Base-by-base conservation (phyloP, 2,329 filamentous ascomycete species). In the Ceratocystis papillata region DNA sequence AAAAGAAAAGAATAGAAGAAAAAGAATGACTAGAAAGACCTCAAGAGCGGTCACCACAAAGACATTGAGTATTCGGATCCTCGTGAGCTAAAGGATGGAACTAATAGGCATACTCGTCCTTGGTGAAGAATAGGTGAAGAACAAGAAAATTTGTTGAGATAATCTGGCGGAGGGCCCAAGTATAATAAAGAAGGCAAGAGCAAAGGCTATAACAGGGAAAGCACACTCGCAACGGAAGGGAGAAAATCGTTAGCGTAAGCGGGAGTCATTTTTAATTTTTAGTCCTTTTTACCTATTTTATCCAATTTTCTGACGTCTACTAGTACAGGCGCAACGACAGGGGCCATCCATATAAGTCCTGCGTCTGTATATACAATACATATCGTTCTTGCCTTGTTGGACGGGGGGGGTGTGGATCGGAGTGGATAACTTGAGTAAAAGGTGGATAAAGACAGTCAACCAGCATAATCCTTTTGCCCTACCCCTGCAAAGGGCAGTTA, bases 31-130 rank as follows among this genome's bases (percentile, higher is more conserved):
- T 41, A 53, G 33, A 17, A 59, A 37, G 55, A 59, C 55, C 55
- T 33, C 30, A 37, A 59, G 15, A 25, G 17, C 28, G 15, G 55
- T 59, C 55, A 59, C 17, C 28, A 37, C 55, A 59, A 59, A 37
- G 55, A 59, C 53, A 57, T 57, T 57, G 55, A 59, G 55, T 59
- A 59, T 59, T 37, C 28, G 25, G 55, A 59, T 59, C 55, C 55
- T 59, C 55, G 55, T 30, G 12, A 30, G 55, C 28, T 59, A 59
- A 37, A 59, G 55, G 55, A 59, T 59, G 28, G 55, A 8, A 37
- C 15, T 30, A 25, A 59, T 33, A 33, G 55, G 55, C 55, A 59
- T 59, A 59, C 55, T 59, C 55, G 55, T 59, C 55, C 55, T 59
- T 37, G 55, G 55, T n/a, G 28, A 33, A 59, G 55, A 37, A 59